Evolutionary conservation across 441 rosid genomes (phyloP).

Genomic region (Rhodomyrtus psidioides): DNA sequence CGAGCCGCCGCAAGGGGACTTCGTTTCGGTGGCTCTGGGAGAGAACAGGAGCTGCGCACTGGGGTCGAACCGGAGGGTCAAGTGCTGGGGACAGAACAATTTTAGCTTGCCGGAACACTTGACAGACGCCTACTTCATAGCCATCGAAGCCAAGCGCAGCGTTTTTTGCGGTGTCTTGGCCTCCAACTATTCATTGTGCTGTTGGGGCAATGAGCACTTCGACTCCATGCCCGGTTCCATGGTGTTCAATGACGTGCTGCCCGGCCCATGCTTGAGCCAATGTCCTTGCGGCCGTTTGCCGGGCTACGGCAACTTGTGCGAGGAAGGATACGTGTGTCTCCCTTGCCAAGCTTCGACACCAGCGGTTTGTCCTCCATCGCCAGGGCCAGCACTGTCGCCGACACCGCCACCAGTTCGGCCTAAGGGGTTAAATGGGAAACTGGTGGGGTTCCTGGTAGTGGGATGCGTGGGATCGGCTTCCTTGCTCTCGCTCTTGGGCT

Average conservation of each 20-base stretch:
- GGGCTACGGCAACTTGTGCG: background rate
- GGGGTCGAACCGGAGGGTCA: background rate
- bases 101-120: background rate
- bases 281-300: background rate
- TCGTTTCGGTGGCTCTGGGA: constrained; percentile 7
- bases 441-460: constrained; percentile 43
- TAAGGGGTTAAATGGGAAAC: constrained; percentile 23
- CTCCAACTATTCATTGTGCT: background rate
- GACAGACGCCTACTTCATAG: background rate
- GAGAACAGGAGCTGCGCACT: constrained; percentile 8
- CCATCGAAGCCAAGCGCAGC: background rate
- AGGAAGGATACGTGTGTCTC: background rate
- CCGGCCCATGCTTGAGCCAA: background rate
- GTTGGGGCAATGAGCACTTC: constrained; percentile 8
- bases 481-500: constrained; percentile 25
- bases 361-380: background rate
- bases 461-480: constrained; percentile 55
- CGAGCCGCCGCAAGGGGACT: background rate
- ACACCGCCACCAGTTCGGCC: background rate
- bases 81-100: constrained; percentile 6
- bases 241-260: constrained; percentile 6
- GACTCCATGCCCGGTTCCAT: background rate
- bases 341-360: background rate
- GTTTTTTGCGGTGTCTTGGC: constrained; percentile 5
- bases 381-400: background rate